phyloP scores from a whole-genome alignment of 306 rosid species.

The Cucumis cinereus region DNA sequence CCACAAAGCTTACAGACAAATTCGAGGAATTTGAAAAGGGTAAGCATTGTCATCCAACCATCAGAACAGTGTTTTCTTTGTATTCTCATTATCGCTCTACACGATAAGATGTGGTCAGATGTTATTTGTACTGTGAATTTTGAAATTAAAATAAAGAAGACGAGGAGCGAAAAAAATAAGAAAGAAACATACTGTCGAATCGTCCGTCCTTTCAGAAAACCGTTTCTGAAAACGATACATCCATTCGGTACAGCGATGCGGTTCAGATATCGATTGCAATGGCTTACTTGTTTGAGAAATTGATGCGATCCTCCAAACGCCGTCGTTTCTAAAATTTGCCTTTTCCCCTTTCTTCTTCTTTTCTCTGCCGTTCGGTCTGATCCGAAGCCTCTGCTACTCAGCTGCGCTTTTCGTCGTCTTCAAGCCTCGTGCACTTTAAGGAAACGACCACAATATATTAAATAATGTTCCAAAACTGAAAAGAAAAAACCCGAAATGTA shows the following conservation, averaged over 20 bases:
- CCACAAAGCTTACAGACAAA: slow-evolving; percentile 3
- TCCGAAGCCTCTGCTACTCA: slow-evolving; percentile 9
- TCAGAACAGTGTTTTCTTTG: not conserved
- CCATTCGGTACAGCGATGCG: not conserved
- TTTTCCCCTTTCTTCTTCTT: not conserved
- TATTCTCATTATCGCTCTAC: not conserved
- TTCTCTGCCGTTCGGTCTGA: slow-evolving; percentile 4
- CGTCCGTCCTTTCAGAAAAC: not conserved
- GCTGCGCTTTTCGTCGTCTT: slow-evolving; percentile 10
- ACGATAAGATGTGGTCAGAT: not conserved
- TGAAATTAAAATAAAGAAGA: not conserved
- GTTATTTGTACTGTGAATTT: not conserved
- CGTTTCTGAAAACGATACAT: not conserved
- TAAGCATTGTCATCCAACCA: slow-evolving; percentile 9
- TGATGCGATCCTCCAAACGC: not conserved
- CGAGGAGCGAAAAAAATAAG: not conserved
- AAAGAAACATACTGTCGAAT: not conserved
- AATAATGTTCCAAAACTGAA: slow-evolving; percentile 3
- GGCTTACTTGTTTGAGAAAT: not conserved
- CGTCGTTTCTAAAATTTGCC: not conserved
- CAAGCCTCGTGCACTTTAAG: slow-evolving; percentile 5
- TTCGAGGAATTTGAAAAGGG: slow-evolving; percentile 7
- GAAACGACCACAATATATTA: not conserved
- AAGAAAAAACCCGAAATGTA: not conserved
- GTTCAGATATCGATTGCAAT: not conserved